Conservation (phyloP, 352 stramenopile genomes). For the Phytophthora lateralis region DNA sequence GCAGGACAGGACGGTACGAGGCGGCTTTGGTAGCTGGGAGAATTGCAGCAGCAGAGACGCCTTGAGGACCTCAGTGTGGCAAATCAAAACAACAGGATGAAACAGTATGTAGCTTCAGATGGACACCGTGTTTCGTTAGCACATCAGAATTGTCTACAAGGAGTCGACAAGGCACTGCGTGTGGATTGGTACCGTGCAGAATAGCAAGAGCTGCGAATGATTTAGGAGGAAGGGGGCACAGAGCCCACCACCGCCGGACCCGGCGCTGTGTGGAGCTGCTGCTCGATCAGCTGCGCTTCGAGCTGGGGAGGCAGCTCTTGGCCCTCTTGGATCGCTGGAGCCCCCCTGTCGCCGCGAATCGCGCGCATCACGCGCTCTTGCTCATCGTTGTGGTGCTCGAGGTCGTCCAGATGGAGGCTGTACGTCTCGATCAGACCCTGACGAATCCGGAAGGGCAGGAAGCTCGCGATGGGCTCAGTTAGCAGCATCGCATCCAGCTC, state of each 20-base stretch:
- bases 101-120: conserved; percentile 33
- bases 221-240: conserved; percentile 19
- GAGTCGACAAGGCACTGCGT: conserved; percentile 1
- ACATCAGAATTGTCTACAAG: conserved; percentile 24
- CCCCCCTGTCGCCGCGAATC: conserved; percentile 66
- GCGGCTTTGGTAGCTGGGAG: conserved; percentile 1
- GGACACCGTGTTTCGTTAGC: conserved; percentile 25
- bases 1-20: conserved; percentile 2
- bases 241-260: conserved; percentile 28
- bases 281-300: conserved; percentile 41
- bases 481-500: conserved; percentile 86
- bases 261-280: conserved; percentile 35
- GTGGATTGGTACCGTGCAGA: background rate
- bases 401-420: conserved; percentile 85
- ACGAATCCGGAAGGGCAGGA: conserved; percentile 82
- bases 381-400: conserved; percentile 84
- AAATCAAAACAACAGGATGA: conserved; percentile 37
- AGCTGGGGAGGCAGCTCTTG: conserved; percentile 40
- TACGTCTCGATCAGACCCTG: conserved; percentile 90
- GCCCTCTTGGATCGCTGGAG: conserved; percentile 35
- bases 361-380: conserved; percentile 83
- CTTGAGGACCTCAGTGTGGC: conserved; percentile 19
- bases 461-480: conserved; percentile 83
- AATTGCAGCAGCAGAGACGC: conserved; percentile 7
- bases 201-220: conserved; percentile 1